Percentiles rank a stretch among this genome's conserved stretches.
Evolutionary conservation across 106 monocot genomes (phyloP).

Genomic region (Acorus gramineus): DNA sequence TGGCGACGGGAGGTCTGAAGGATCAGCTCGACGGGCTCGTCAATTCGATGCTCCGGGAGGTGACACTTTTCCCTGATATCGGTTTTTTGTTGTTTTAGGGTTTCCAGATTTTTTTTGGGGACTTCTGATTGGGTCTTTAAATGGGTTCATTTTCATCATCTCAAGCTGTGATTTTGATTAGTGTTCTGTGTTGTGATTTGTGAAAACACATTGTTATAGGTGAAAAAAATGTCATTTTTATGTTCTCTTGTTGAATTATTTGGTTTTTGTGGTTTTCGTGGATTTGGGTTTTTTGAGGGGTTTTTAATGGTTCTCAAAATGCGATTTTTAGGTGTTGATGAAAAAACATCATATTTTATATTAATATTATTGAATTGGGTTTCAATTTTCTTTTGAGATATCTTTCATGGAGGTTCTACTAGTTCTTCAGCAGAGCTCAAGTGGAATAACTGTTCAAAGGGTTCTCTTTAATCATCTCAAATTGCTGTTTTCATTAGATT

Average conservation of each 20-base stretch:
- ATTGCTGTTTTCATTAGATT: too few relatives aligned
- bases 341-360: too few relatives aligned
- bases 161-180: background rate
- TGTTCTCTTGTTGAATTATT: background rate
- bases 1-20: background rate
- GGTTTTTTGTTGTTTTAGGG: background rate
- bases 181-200: background rate
- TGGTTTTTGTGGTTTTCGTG: background rate
- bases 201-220: background rate
- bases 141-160: background rate
- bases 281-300: background rate
- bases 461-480: too few relatives aligned
- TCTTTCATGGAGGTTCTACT: too few relatives aligned
- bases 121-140: background rate
- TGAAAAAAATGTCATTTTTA: background rate
- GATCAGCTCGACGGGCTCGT: conserved; percentile 31
- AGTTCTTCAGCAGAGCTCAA: too few relatives aligned
- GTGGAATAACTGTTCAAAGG: too few relatives aligned
- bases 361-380: too few relatives aligned
- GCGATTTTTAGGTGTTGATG: too few relatives aligned
- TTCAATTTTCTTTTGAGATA: too few relatives aligned
- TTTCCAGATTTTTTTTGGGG: background rate
- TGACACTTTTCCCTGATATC: background rate
- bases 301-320: conserved; percentile 1
- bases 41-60: conserved; percentile 48